These are phyloP conservation scores for Copromyces sp. DNA, from an alignment of 495 filamentous ascomycete species.

Conservation along the genomic window DNA sequence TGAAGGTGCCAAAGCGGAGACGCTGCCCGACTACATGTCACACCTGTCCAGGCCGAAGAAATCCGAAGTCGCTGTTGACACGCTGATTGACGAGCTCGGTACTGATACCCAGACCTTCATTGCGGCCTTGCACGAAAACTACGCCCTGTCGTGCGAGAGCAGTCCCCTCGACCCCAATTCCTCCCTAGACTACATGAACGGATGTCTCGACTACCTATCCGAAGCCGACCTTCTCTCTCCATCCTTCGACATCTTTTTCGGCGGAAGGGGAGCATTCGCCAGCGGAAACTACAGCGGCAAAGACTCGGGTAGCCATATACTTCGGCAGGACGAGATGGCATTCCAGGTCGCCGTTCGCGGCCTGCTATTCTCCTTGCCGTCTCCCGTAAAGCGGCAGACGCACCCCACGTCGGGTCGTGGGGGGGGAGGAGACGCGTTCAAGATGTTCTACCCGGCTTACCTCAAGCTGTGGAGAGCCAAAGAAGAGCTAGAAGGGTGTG, in stretches of 20 bases:
- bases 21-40: constrained; percentile 50
- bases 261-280: constrained; percentile 28
- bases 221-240: constrained; percentile 74
- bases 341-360: constrained; percentile 84
- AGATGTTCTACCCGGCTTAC: constrained; percentile 81
- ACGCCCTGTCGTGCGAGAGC: constrained; percentile 67
- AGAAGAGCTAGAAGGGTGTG: constrained; percentile 64
- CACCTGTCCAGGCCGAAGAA: constrained; percentile 51
- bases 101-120: constrained; percentile 85
- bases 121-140: constrained; percentile 92
- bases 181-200: constrained; percentile 55
- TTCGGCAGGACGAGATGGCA: constrained; percentile 85
- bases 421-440: constrained; percentile 50
- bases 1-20: constrained; percentile 29
- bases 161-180: constrained; percentile 33
- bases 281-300: constrained; percentile 33
- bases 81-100: constrained; percentile 76
- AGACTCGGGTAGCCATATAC: constrained; percentile 52
- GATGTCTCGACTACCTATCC: constrained; percentile 74
- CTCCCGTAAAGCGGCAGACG: constrained; percentile 62
- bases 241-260: constrained; percentile 45
- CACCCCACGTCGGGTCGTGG: constrained; percentile 30
- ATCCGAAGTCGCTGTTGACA: constrained; percentile 62
- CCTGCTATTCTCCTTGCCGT: constrained; percentile 70
- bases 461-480: constrained; percentile 65